Evolutionary conservation across 768 basidiomycete species (phyloP), one percentile per base, ranked within the genome.

Genomic region (Crepidotus variabilis): DNA sequence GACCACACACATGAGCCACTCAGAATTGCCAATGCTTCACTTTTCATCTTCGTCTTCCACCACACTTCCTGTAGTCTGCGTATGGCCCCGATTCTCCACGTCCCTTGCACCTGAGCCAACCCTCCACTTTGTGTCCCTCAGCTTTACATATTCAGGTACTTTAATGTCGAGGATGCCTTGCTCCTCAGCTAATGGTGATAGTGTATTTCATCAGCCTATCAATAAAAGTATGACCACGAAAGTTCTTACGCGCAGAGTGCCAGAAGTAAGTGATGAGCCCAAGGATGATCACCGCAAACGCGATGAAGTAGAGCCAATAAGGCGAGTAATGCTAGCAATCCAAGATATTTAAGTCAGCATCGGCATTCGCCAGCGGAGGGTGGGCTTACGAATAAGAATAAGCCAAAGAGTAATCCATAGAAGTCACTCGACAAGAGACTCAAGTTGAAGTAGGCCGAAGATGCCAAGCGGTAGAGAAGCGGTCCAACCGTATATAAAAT

Each of bases 241-340:
- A 34, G 20, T 2, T 79, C 91, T 64, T 73, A 92, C 91, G 92
- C 34, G 86, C 86, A 6, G 87, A 82, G 68, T 81, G 75, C 91
- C 92, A 94, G 75, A 94, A 94, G 72, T 94, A 94, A 35, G 86
- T 80, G 63, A 94, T 74, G 4, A 94, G 79, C 2, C 92, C 92
- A 11, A 74, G 33, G 46, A 94, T 67, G 58, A 92, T 84, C 13
- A 93, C 75, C 0, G 71, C 78, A 63, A 88, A 94, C 0, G 92
- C 80, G 58, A 86, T 74, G 72, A 94, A 94, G 77, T 94, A 94
- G 14, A 94, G 79, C 91, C 92, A 94, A 75, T 83, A 94, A 2
- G 92, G 92, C 46, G 73, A 69, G 73, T 83, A 93, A 61, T 92
- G 87, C 91, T 93, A 60, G 52, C 56, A 35, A 50, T 39, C 22